Percentiles rank a stretch among this genome's conserved stretches.
These are phyloP conservation scores for Aureobasidium pullulans DNA, from an alignment of 2,329 filamentous ascomycete genomes.

Conservation along the genomic window DNA sequence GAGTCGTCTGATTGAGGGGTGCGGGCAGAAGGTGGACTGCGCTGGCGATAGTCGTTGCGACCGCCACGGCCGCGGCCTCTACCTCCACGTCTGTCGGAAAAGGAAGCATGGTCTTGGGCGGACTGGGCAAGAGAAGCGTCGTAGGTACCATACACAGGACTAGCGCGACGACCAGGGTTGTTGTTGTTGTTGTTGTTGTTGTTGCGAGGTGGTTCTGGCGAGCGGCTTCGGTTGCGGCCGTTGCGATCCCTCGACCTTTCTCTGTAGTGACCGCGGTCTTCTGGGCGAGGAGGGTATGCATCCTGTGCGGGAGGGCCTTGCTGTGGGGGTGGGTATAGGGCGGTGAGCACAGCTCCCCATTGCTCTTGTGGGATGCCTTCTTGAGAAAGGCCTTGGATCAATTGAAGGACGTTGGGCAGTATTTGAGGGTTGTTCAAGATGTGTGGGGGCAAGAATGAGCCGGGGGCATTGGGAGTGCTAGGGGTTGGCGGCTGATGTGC, in stretches of 20 bases:
- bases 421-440: constrained; percentile 36
- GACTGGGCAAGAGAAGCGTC: constrained; percentile 40
- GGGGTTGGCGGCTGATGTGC: constrained; percentile 7
- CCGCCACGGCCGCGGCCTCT: constrained; percentile 42
- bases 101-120: constrained; percentile 15
- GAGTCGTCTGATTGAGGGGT: background rate
- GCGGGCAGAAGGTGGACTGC: constrained; percentile 51
- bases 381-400: constrained; percentile 67
- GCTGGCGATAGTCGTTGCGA: constrained; percentile 69
- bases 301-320: constrained; percentile 15
- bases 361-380: constrained; percentile 73
- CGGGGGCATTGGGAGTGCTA: constrained; percentile 12
- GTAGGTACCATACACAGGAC: constrained; percentile 66
- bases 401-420: constrained; percentile 62
- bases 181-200: constrained; percentile 48
- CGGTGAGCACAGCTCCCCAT: constrained; percentile 53
- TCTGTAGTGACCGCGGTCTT: constrained; percentile 16
- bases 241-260: constrained; percentile 39
- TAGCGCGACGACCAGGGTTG: constrained; percentile 53
- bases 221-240: constrained; percentile 62
- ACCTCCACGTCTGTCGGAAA: constrained; percentile 34
- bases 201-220: constrained; percentile 58
- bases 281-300: background rate
- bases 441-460: constrained; percentile 29
- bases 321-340: constrained; percentile 33